Percentiles rank a stretch among this genome's conserved stretches.
phyloP scores from a whole-genome alignment of 129 eudicot genomes.

The sunflower (Helianthus annuus) region HanXRQr2.0-SUNRISE NC_035443.2:74325785-74326284 shows the following conservation, averaged over 20 bases:
- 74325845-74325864: no score
- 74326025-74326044: background rate
- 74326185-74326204: background rate
- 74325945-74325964: no score
- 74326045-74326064: background rate
- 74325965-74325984: no score
- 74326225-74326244: background rate
- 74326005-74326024: background rate
- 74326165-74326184: background rate
- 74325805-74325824: no score
- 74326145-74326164: no score
- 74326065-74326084: background rate
- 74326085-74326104: background rate
- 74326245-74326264: background rate
- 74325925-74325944: no score
- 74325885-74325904: no score
- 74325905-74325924: no score
- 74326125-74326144: background rate
- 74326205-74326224: background rate
- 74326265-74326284: background rate
- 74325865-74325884: no score
- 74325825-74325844: no score
- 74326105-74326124: background rate
- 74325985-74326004: no score
- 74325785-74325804: no score